phyloP scores from a whole-genome alignment of 75 land plant species.

The Pinus taeda region DNA sequence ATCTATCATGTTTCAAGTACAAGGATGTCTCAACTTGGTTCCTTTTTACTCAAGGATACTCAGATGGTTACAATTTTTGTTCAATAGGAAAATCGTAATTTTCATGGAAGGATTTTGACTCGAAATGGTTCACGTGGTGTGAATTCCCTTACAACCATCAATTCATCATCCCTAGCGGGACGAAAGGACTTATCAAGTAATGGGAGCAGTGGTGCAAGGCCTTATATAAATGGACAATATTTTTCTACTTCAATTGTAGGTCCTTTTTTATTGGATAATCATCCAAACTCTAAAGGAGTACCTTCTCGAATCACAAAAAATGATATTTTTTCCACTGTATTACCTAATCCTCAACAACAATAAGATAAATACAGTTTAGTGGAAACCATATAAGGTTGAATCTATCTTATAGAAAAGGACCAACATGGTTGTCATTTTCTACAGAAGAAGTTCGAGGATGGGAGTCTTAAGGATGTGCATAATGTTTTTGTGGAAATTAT shows the following conservation, averaged over 20 bases:
- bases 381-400: slow-evolving; percentile 46
- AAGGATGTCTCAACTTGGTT: background rate
- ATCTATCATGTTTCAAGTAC: background rate
- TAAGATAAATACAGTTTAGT: slow-evolving; percentile 39
- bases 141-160: background rate
- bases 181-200: background rate
- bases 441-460: slow-evolving; percentile 57
- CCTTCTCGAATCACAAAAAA: background rate
- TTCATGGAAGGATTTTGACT: slow-evolving; percentile 29
- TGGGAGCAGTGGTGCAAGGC: background rate
- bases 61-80: slow-evolving; percentile 10
- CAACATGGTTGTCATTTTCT: slow-evolving; percentile 78
- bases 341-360: slow-evolving; percentile 3
- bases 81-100: slow-evolving; percentile 4
- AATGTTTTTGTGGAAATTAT: slow-evolving; percentile 51
- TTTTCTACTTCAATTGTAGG: background rate
- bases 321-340: background rate
- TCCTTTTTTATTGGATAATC: slow-evolving; percentile 3
- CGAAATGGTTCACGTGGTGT: background rate
- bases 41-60: background rate
- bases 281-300: slow-evolving; percentile 10
- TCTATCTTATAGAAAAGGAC: slow-evolving; percentile 65
- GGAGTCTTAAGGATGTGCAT: slow-evolving; percentile 46
- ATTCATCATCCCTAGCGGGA: background rate
- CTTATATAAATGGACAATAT: background rate